Conservation (phyloP, 1,139 yeast species). For the Zygoascus hellenicus region DNA sequence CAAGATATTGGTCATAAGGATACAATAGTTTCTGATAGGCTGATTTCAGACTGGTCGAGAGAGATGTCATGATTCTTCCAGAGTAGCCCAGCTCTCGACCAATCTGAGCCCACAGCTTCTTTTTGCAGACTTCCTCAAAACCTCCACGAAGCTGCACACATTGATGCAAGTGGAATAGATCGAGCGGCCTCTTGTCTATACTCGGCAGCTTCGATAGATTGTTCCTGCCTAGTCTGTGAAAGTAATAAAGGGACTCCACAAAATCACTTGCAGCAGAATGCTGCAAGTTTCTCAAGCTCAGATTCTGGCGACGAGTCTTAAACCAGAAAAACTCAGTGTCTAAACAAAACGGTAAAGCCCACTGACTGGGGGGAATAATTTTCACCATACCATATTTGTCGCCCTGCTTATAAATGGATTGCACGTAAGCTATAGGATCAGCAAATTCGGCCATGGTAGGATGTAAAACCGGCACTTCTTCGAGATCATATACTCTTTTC, state of each 20-base stretch:
- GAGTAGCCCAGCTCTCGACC: conserved; percentile 74
- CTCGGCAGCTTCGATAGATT: conserved; percentile 31
- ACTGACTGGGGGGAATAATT: conserved; percentile 47
- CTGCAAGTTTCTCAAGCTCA: conserved; percentile 36
- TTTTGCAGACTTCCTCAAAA: conserved; percentile 35
- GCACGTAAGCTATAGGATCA: conserved; percentile 40
- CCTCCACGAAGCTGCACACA: conserved; percentile 38
- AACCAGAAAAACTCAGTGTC: conserved; percentile 49
- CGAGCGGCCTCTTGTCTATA: conserved; percentile 36
- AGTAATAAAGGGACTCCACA: conserved; percentile 30
- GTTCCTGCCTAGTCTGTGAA: conserved; percentile 29
- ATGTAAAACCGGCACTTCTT: conserved; percentile 43
- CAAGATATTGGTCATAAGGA: conserved; percentile 35
- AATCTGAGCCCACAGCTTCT: conserved; percentile 40
- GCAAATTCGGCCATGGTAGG: conserved; percentile 42
- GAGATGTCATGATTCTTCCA: conserved; percentile 63
- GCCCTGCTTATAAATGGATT: conserved; percentile 37
- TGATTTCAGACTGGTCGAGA: conserved; percentile 61
- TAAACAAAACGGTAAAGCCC: conserved; percentile 38
- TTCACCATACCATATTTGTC: conserved; percentile 63
- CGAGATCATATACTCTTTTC: conserved; percentile 25
- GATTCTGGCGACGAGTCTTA: conserved; percentile 47
- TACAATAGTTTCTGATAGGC: conserved; percentile 37
- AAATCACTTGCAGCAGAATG: conserved; percentile 27
- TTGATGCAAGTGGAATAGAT: conserved; percentile 34